phyloP scores from a whole-genome alignment of 306 rosid species.

The Astragalus glycyphyllos region DNA sequence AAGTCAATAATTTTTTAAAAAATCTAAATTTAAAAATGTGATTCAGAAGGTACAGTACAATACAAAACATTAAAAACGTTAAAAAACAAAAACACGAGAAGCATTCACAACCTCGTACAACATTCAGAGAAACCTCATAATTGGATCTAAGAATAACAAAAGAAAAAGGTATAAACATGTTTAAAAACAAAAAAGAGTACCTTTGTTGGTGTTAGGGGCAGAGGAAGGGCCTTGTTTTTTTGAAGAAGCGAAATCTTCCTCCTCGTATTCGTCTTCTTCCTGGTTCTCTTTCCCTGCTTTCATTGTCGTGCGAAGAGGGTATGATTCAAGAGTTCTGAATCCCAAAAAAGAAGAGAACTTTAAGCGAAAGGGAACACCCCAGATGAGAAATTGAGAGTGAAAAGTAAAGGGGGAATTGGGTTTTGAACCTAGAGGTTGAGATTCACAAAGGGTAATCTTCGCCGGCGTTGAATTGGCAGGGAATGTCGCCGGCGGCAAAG shows the following conservation, averaged over 20 bases:
- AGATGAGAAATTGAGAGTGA: conserved; percentile 39
- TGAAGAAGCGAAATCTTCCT: conserved; percentile 71
- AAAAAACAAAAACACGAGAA: not conserved
- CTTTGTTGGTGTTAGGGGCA: conserved; percentile 61
- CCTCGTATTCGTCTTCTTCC: conserved; percentile 93
- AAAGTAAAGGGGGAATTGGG: conserved; percentile 15
- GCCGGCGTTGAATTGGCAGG: not conserved
- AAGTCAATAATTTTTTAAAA: conserved; percentile 9
- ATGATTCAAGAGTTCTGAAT: conserved; percentile 30
- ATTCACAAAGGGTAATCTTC: no score
- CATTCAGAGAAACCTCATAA: conserved; percentile 31
- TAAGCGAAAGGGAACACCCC: conserved; percentile 28
- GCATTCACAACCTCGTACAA: conserved; percentile 25
- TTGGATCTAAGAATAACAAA: conserved; percentile 57
- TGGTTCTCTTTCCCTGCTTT: conserved; percentile 75
- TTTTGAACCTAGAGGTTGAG: not conserved
- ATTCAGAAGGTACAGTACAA: conserved; percentile 13
- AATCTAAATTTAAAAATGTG: not conserved
- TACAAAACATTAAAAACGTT: not conserved
- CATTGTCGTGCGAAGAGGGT: conserved; percentile 55
- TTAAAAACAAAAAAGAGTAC: conserved; percentile 41
- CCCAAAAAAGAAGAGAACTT: conserved; percentile 37
- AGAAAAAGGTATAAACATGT: not conserved
- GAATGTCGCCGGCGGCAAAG: conserved; percentile 48
- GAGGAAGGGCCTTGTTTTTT: conserved; percentile 83